Evolutionary conservation across 2,329 filamentous ascomycete species (phyloP), one percentile per base, ranked within the genome.

Genomic region (Zymoseptoria passerinii): DNA sequence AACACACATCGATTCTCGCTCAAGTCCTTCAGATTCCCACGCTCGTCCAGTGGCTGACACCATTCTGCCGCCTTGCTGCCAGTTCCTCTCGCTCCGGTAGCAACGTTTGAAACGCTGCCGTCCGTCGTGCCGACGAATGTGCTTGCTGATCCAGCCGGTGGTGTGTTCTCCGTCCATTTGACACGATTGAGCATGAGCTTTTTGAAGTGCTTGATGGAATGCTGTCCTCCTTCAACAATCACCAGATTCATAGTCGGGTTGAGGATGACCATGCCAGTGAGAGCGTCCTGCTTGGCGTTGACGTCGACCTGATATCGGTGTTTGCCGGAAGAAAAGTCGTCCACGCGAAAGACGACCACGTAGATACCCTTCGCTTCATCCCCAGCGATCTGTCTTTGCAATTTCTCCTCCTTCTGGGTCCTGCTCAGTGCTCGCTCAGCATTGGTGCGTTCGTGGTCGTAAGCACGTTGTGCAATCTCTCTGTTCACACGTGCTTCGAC

Each of bases 181-280:
- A 97, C 91, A 52, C 94, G 90, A 66, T 92, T 87, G 50, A 95
- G 79, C 89, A 99, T 92, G 28, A 99, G 80, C 72, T 96, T 96
- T 73, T 88, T 90, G 78, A 92, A 97, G 62, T 87, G 86, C 55
- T 84, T 85, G 71, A 94, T 88, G 59, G 87, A 88, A 76, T 94
- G 87, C 60, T 85, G 80, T 48, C 94, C 94, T 35, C 92, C 94
- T 73, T 99, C 95, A 1, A 96, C 91, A 63, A 99, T 84, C 16
- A 99, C 84, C 2, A 99, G 76, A 70, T 88, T 95, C 74, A 96
- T 87, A 63, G 86, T 88, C 1, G 94, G 94, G 69, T 96, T 86
- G 80, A 96, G 86, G 64, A 99, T 83, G 67, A 90, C 95, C n/a
- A 92, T 84, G 10, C 94, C 94, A 0, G 90, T 95, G 23, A 97